Evolutionary conservation across 2,329 filamentous ascomycete species (phyloP).

Genomic region (Acephala macrosclerotiorum): DNA sequence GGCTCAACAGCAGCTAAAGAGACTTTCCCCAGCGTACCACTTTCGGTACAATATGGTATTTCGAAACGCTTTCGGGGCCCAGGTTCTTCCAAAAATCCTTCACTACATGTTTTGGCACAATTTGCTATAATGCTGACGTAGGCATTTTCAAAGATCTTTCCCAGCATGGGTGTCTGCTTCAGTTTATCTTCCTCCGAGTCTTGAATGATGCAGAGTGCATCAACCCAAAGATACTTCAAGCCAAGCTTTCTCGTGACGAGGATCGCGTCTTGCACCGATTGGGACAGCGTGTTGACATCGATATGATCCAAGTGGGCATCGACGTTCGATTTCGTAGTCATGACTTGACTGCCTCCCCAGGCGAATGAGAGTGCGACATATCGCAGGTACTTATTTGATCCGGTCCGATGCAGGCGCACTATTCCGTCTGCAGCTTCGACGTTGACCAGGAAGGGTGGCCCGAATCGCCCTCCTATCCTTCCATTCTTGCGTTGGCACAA

Average conservation of each 20-base stretch:
- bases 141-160: neutral
- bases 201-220: conserved; percentile 10
- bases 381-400: neutral
- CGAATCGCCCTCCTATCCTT: neutral
- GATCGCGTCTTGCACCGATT: neutral
- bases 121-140: conserved; percentile 1
- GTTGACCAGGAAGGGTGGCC: neutral
- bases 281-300: neutral
- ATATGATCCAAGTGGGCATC: neutral
- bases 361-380: neutral
- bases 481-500: neutral
- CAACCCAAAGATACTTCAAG: conserved; percentile 4
- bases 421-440: neutral
- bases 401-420: neutral
- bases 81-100: neutral
- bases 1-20: neutral
- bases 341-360: neutral
- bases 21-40: neutral
- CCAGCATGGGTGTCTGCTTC: neutral
- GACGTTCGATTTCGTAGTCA: conserved; percentile 4
- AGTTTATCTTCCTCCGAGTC: conserved; percentile 3
- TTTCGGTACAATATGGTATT: neutral
- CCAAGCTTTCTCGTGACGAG: neutral
- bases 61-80: neutral
- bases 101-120: neutral